phyloP scores from a whole-genome alignment of 495 filamentous ascomycete species.

The Mycothermus thermophilus region DNA sequence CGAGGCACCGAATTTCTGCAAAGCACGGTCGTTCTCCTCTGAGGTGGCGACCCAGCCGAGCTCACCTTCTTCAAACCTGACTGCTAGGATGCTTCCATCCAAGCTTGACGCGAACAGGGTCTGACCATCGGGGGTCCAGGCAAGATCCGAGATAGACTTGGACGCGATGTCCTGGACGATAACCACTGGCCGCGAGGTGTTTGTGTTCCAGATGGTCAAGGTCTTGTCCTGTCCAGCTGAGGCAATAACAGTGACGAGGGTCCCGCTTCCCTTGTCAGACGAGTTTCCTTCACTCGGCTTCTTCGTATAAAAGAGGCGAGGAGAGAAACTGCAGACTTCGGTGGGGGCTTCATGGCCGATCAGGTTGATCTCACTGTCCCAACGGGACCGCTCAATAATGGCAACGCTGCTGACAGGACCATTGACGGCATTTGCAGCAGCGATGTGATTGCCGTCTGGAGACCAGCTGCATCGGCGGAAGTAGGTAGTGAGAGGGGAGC shows the following conservation, averaged over 20 bases:
- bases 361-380: conserved; percentile 94
- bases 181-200: conserved; percentile 74
- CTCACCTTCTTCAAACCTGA: conserved; percentile 38
- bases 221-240: conserved; percentile 95
- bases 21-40: conserved; percentile 80
- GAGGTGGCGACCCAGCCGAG: conserved; percentile 41
- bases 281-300: conserved; percentile 37
- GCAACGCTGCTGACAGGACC: conserved; percentile 94
- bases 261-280: conserved; percentile 17
- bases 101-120: conserved; percentile 73
- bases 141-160: conserved; percentile 86
- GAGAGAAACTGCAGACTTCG: conserved; percentile 94
- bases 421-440: conserved; percentile 91
- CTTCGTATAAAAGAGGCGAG: conserved; percentile 65
- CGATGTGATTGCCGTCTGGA: conserved; percentile 92
- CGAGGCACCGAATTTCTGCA: conserved; percentile 84
- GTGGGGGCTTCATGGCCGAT: conserved; percentile 95
- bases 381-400: conserved; percentile 80
- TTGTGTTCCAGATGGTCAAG: conserved; percentile 93
- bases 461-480: conserved; percentile 96
- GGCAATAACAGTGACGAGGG: conserved; percentile 84
- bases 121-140: conserved; percentile 87
- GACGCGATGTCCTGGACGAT: conserved; percentile 74
- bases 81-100: conserved; percentile 71
- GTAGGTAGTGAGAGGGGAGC: conserved; percentile 88